Evolutionary conservation across 768 basidiomycete species (phyloP), one percentile per base, ranked within the genome.

Genomic region (Pisolithus orientalis): DNA sequence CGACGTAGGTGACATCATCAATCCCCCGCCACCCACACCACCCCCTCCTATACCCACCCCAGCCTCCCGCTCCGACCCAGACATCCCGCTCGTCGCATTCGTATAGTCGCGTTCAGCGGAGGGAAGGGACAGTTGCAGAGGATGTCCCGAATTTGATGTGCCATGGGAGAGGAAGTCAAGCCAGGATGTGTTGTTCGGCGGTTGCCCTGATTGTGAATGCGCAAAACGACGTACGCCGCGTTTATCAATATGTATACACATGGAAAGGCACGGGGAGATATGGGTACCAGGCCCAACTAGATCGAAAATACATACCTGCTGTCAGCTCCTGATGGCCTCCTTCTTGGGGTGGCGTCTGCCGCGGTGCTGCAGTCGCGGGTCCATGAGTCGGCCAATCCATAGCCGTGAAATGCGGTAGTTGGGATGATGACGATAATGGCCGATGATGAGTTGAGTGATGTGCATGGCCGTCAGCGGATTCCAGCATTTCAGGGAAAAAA

Each of bases 371-470:
- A 54, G 59, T 39, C 60, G 67, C n/a, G 60, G 66, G 50, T 7
- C 54, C 57, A 49, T 69, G 68, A 6, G 69, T 64, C 17, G 68
- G 68, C 68, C 68, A 69, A 48, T 69, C 68, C n/a, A 69, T 24
- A 29, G 68, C 44, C 4, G 38, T 46, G 9, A 60, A 69, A 13
- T 65, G 65, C 1, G 46, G 21, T 5, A 8, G 46, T 11, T 47
- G 31, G 46, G 32, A 34, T 21, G 32, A 34, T 21, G 46, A 9
- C 44, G 29, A n/a, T 16, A 14, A n/a, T 10, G 27, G 44, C n/a
- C 29, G 67, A 56, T 11, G 64, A 17, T 25, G 61, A 9, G 53
- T 57, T 29, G 65, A 55, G 14, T 57, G 62, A 27, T 68, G 66
- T 10, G 70, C 64, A 1, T 58, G 46, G 6, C 60, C 63, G 11